A percentile compares a stretch with the other conserved stretches of the same genome.
These are phyloP conservation scores for Thymus quinquecostatus DNA, from an alignment of 257 asterid genomes.

Conservation along the genomic window DNA sequence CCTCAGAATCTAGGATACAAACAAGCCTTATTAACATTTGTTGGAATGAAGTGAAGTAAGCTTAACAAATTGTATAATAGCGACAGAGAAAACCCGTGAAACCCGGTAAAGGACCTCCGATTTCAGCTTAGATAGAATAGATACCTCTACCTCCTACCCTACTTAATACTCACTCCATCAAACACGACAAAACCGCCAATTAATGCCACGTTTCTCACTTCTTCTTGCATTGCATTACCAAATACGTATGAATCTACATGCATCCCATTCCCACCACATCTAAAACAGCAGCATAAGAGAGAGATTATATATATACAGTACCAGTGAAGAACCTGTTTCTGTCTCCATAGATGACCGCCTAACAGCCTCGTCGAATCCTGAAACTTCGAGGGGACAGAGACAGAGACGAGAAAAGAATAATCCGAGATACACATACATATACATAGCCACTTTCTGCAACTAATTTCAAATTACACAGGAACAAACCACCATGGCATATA, in stretches of 20 bases:
- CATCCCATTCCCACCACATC: neutral
- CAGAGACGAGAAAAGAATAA: neutral
- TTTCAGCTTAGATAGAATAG: neutral
- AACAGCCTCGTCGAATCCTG: slow-evolving; percentile 2
- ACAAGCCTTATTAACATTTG: too few relatives aligned
- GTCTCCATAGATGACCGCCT: neutral
- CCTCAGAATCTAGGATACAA: too few relatives aligned
- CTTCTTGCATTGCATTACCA: neutral
- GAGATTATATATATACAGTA: too few relatives aligned
- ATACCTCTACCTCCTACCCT: neutral
- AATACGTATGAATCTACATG: neutral
- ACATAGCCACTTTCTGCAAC: neutral
- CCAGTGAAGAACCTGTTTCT: neutral
- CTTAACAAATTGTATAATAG: neutral
- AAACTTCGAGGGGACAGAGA: neutral
- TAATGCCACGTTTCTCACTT: neutral
- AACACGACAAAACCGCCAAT: neutral
- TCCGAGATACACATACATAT: slow-evolving; percentile 4
- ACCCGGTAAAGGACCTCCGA: neutral
- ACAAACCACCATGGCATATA: slow-evolving; percentile 18
- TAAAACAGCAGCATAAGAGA: neutral
- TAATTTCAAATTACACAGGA: neutral
- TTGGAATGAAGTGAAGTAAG: neutral
- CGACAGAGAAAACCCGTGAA: neutral
- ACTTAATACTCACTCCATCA: neutral